These are phyloP conservation scores for Cucumis melo DNA, from an alignment of 306 rosid species.

Conservation along the genomic window DNA sequence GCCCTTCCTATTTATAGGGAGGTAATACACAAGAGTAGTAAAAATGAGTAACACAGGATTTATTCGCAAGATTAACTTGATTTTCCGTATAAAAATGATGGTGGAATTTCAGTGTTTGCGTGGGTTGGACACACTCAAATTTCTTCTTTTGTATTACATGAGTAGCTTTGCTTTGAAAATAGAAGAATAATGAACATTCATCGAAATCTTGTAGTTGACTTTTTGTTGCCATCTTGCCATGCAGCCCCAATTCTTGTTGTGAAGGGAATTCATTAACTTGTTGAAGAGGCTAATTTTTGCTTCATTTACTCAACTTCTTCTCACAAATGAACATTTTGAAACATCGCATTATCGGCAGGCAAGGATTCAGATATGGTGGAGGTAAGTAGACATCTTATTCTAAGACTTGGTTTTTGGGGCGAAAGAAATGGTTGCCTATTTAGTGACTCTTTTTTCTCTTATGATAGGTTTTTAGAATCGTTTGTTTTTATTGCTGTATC, in stretches of 20 bases:
- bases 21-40: no score
- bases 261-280: background rate
- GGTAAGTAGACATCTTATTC: constrained; percentile 20
- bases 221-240: background rate
- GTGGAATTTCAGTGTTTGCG: background rate
- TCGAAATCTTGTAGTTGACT: background rate
- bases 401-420: background rate
- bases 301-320: background rate
- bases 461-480: no score
- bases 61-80: no score
- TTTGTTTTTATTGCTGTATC: no score
- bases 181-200: background rate
- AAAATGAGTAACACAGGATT: no score
- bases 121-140: background rate
- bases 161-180: background rate
- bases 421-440: no score
- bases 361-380: constrained; percentile 18
- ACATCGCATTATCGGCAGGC: constrained; percentile 16
- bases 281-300: background rate
- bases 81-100: background rate
- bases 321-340: constrained; percentile 34
- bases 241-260: background rate
- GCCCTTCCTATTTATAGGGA: no score
- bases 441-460: no score
- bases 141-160: background rate